phyloP scores from a whole-genome alignment of 2,329 filamentous ascomycete genomes.

The Fusarium fujikuroi region DNA sequence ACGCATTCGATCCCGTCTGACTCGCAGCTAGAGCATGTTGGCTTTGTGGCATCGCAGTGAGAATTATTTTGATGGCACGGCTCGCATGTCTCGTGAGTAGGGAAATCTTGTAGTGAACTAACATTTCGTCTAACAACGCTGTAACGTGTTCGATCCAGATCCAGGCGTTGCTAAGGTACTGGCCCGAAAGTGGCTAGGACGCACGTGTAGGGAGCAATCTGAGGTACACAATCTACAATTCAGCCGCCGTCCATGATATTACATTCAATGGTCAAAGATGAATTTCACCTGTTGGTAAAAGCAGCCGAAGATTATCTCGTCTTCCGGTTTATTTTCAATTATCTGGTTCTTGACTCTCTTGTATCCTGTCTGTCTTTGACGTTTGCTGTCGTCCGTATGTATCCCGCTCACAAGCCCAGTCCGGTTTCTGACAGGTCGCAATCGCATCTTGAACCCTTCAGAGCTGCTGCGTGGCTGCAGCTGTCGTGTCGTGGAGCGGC shows the following conservation, averaged over 20 bases:
- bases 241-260: too few relatives aligned
- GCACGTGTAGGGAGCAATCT: background rate
- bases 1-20: background rate
- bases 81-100: background rate
- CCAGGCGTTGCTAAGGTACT: too few relatives aligned
- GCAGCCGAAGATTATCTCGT: background rate
- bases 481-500: background rate
- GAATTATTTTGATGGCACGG: constrained; percentile 11
- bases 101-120: background rate
- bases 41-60: constrained; percentile 13
- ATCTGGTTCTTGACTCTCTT: background rate
- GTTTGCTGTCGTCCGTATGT: too few relatives aligned
- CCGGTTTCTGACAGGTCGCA: background rate
- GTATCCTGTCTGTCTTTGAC: background rate
- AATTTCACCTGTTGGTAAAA: background rate
- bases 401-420: background rate
- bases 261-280: background rate
- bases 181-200: background rate
- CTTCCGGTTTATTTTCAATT: background rate
- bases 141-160: background rate
- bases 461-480: background rate
- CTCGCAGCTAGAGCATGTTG: background rate
- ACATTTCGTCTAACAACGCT: rapidly evolving
- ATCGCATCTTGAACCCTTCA: too few relatives aligned
- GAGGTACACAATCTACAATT: too few relatives aligned